These are phyloP conservation scores for Eimeria praecox DNA, from an alignment of 169 alveolate species.

Conservation along the genomic window DNA sequence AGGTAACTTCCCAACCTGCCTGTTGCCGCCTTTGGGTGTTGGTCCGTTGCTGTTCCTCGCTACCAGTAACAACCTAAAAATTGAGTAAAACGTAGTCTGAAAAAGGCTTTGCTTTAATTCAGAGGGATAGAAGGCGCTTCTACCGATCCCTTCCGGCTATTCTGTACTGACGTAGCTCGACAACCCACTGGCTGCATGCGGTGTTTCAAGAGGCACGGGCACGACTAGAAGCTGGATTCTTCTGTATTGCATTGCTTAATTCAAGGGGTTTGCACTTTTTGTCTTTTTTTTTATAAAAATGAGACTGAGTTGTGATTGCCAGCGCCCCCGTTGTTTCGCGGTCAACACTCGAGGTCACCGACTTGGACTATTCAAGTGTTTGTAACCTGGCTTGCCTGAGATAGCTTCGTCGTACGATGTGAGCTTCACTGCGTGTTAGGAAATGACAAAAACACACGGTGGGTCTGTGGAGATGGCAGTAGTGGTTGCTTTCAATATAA, in stretches of 20 bases:
- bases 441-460: background rate
- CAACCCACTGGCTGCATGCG: constrained; percentile 4
- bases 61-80: background rate
- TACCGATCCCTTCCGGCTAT: background rate
- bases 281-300: no score
- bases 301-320: no score
- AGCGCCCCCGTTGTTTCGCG: no score
- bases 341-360: background rate
- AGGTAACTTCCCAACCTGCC: background rate
- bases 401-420: background rate
- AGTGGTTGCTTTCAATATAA: background rate
- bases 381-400: background rate
- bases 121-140: background rate
- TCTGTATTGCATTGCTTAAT: background rate
- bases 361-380: no score
- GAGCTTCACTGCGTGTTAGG: background rate
- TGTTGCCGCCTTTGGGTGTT: no score
- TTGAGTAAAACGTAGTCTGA: background rate
- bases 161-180: background rate
- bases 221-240: background rate
- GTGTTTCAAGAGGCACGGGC: background rate
- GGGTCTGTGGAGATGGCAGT: background rate
- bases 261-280: background rate
- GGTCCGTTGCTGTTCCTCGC: no score
- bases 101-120: background rate